Evolutionary conservation across 352 stramenopile species (phyloP).

Genomic region (Albugo candida): DNA sequence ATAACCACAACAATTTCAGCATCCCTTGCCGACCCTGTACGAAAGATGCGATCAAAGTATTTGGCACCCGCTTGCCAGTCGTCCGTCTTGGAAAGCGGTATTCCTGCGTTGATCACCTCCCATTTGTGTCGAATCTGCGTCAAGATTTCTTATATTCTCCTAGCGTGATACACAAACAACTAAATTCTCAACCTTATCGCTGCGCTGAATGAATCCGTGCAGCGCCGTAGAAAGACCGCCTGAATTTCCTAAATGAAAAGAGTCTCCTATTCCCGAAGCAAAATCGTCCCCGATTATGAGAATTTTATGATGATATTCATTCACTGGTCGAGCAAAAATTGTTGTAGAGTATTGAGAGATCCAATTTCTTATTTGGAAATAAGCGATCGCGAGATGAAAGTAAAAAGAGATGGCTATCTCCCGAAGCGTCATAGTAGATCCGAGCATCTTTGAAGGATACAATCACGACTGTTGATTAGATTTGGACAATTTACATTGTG

Average conservation of each 20-base stretch:
- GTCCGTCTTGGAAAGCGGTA: conserved; percentile 30
- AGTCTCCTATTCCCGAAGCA: conserved; percentile 55
- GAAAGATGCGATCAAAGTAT: conserved; percentile 54
- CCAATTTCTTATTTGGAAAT: conserved; percentile 42
- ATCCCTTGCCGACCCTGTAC: conserved; percentile 25
- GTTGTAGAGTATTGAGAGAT: conserved; percentile 10
- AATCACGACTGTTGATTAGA: conserved; percentile 1
- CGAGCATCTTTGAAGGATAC: background rate
- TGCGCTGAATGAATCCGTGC: conserved; percentile 17
- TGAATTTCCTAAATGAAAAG: conserved; percentile 28
- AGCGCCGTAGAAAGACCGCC: conserved; percentile 39
- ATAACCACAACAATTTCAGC: conserved; percentile 65
- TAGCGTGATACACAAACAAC: background rate
- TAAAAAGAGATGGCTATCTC: conserved; percentile 13
- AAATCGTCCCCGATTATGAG: conserved; percentile 75
- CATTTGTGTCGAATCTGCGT: conserved; percentile 52
- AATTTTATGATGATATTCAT: conserved; percentile 64
- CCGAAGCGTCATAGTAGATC: background rate
- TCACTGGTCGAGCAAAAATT: conserved; percentile 10
- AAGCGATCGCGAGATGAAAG: conserved; percentile 35
- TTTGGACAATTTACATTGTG: conserved; percentile 4
- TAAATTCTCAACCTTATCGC: conserved; percentile 27
- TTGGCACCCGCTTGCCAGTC: conserved; percentile 25
- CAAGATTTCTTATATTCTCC: background rate
- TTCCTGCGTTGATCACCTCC: conserved; percentile 59